These are phyloP conservation scores for Rhodocollybia butyracea DNA, from an alignment of 768 basidiomycete species.

Conservation along the genomic window DNA sequence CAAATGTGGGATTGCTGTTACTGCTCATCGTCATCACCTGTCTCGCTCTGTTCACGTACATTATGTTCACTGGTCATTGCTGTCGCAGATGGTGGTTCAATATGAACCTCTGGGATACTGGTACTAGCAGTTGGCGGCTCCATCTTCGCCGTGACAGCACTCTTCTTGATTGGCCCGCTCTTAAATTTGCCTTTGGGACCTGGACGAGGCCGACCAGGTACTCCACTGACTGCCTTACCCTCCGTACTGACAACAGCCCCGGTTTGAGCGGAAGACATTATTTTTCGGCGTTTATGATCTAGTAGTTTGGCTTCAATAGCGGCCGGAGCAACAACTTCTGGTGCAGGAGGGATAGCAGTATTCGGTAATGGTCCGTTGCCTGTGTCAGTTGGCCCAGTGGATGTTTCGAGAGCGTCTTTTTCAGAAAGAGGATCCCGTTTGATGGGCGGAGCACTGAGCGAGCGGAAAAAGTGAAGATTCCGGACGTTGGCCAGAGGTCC, in stretches of 20 bases:
- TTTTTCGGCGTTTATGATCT: slow-evolving; percentile 2
- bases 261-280: neutral
- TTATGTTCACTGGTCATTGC: neutral
- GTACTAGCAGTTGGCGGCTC: neutral
- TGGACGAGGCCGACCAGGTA: neutral
- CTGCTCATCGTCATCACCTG: no score
- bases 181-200: slow-evolving; percentile 6
- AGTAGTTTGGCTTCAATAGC: slow-evolving; percentile 6
- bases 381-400: neutral
- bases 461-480: slow-evolving; percentile 32
- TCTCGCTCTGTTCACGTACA: no score
- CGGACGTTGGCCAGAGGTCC: slow-evolving; percentile 23
- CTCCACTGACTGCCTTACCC: neutral
- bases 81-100: neutral
- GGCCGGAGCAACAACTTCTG: neutral
- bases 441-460: slow-evolving; percentile 35
- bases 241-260: no score
- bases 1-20: no score
- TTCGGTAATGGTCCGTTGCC: no score
- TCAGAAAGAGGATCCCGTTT: slow-evolving; percentile 17
- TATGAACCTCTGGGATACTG: neutral
- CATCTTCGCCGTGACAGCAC: no score
- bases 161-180: slow-evolving; percentile 4
- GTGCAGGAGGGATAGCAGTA: neutral
- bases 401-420: neutral